These are phyloP conservation scores for Pseudogymnoascus sp. DNA, from an alignment of 2,329 filamentous ascomycete genomes.

Conservation along the genomic window DNA sequence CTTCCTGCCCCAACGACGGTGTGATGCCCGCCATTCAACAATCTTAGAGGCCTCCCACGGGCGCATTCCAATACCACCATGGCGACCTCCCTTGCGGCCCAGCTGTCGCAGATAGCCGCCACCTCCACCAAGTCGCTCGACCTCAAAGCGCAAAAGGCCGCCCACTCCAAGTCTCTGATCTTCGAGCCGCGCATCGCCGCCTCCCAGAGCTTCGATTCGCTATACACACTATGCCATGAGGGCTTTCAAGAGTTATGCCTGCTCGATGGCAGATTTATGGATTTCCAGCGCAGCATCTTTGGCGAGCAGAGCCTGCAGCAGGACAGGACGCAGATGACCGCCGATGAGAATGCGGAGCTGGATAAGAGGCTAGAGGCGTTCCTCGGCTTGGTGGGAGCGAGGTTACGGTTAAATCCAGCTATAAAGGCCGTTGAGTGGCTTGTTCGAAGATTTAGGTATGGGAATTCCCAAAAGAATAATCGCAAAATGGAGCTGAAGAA, in stretches of 20 bases:
- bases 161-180: constrained; percentile 89
- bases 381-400: constrained; percentile 66
- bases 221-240: constrained; percentile 79
- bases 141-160: constrained; percentile 82
- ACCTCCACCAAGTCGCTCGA: constrained; percentile 87
- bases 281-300: constrained; percentile 74
- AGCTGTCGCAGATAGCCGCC: constrained; percentile 85
- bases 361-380: constrained; percentile 74
- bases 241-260: constrained; percentile 88
- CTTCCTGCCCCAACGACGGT: constrained; percentile 2
- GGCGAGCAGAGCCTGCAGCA: constrained; percentile 86
- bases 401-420: constrained; percentile 74
- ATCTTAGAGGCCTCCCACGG: background rate
- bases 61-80: constrained; percentile 36
- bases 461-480: constrained; percentile 9
- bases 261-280: constrained; percentile 69
- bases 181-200: constrained; percentile 81
- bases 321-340: constrained; percentile 78
- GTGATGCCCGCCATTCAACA: constrained; percentile 6
- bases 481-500: constrained; percentile 9
- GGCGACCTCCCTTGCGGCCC: constrained; percentile 81
- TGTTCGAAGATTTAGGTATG: constrained; percentile 76
- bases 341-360: constrained; percentile 71
- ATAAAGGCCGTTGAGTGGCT: constrained; percentile 94
- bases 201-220: constrained; percentile 79